Evolutionary conservation across 2,329 filamentous ascomycete genomes (phyloP).

Genomic region (Talaromyces amestolkiae): DNA sequence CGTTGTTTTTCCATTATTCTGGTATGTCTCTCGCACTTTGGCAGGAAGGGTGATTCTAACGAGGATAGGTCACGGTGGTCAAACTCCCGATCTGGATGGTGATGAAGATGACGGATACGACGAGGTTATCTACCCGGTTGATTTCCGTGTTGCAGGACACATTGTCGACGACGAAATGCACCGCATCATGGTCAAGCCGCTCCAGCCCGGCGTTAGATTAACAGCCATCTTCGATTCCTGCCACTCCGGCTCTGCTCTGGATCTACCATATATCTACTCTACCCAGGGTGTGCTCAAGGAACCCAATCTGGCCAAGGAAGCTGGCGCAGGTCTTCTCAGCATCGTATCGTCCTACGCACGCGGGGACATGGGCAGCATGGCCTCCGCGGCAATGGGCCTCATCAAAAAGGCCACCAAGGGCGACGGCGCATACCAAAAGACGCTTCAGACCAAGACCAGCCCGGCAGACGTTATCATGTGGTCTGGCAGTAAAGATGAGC

Average conservation of each 20-base stretch:
- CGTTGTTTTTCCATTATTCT: constrained; percentile 96
- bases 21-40: constrained; percentile 54
- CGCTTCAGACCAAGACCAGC: constrained; percentile 84
- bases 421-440: constrained; percentile 74
- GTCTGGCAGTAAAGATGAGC: constrained; percentile 92
- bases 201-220: constrained; percentile 77
- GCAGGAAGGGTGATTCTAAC: background rate
- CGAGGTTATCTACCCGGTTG: constrained; percentile 76
- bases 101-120: constrained; percentile 77
- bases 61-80: constrained; percentile 66
- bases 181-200: constrained; percentile 69
- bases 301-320: constrained; percentile 66
- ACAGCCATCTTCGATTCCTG: constrained; percentile 69
- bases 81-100: constrained; percentile 69
- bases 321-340: constrained; percentile 61
- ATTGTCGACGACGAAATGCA: constrained; percentile 80
- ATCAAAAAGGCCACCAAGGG: constrained; percentile 84
- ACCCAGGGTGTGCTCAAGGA: constrained; percentile 68
- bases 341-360: constrained; percentile 75
- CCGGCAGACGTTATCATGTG: constrained; percentile 97
- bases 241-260: constrained; percentile 65
- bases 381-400: constrained; percentile 74
- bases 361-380: constrained; percentile 79
- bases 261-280: constrained; percentile 66
- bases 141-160: constrained; percentile 66